Percentiles rank a stretch among this genome's conserved stretches.
Conservation (phyloP, 352 stramenopile species). For the Globisporangium solare region DNA sequence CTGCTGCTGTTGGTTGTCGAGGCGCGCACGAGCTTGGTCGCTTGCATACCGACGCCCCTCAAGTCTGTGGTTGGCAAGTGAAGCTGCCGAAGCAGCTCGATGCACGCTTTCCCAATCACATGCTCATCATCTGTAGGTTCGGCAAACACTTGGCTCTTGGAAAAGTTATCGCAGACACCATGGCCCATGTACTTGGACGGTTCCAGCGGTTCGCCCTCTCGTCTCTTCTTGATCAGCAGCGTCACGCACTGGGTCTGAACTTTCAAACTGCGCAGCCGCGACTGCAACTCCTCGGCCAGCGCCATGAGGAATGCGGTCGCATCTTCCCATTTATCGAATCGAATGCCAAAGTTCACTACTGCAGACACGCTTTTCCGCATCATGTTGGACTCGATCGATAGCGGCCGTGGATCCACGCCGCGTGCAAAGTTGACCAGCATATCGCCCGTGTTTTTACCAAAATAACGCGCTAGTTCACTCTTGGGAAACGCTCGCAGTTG, state of each 20-base stretch:
- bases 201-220: constrained; percentile 57
- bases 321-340: constrained; percentile 74
- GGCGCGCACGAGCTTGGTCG: constrained; percentile 50
- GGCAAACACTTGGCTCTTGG: constrained; percentile 56
- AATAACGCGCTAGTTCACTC: constrained; percentile 39
- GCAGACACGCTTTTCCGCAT: constrained; percentile 88
- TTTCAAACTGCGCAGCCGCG: constrained; percentile 53
- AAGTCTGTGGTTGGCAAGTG: constrained; percentile 57
- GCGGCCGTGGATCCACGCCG: constrained; percentile 62
- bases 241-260: constrained; percentile 66
- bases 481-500: constrained; percentile 59
- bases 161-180: constrained; percentile 84
- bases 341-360: constrained; percentile 92
- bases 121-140: constrained; percentile 52
- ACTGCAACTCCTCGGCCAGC: constrained; percentile 68
- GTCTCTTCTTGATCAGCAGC: constrained; percentile 80
- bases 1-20: constrained; percentile 4
- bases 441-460: constrained; percentile 68
- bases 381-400: constrained; percentile 68
- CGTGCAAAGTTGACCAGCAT: constrained; percentile 75
- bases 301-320: constrained; percentile 80
- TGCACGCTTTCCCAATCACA: constrained; percentile 42
- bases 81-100: constrained; percentile 60
- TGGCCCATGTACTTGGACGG: constrained; percentile 87
- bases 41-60: constrained; percentile 71